Evolutionary conservation across 176 grass and related monocot species (phyloP).

Genomic region (Oryza nivara): DNA sequence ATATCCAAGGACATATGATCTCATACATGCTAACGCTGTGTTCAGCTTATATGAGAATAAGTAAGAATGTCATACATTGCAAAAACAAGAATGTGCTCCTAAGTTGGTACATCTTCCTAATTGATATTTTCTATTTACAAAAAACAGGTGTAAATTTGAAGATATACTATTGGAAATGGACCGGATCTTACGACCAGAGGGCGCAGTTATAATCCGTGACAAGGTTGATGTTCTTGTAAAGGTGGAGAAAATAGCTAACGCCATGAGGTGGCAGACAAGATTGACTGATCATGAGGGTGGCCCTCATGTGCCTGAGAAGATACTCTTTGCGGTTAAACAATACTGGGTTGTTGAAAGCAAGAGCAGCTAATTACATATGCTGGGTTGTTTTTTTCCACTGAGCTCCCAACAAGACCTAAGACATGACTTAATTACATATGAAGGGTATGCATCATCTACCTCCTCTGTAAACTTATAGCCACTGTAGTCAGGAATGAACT

Average conservation of each 20-base stretch:
- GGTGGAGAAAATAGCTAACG: slow-evolving; percentile 65
- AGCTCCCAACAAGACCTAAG: background rate
- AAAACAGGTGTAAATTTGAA: slow-evolving; percentile 76
- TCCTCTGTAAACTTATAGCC: background rate
- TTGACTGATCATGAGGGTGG: slow-evolving; percentile 70
- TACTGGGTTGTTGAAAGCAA: slow-evolving; percentile 60
- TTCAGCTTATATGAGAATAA: slow-evolving; percentile 81
- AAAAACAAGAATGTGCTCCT: background rate
- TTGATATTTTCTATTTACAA: slow-evolving; percentile 15
- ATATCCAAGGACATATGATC: slow-evolving; percentile 93
- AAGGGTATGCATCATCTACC: background rate
- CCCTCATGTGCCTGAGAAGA: slow-evolving; percentile 75
- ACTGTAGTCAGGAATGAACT: background rate
- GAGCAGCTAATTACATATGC: slow-evolving; percentile 33
- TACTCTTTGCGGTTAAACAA: slow-evolving; percentile 75
- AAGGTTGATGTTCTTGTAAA: slow-evolving; percentile 62
- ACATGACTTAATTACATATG: background rate
- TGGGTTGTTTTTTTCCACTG: background rate
- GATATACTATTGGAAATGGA: slow-evolving; percentile 95
- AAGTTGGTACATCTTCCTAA: slow-evolving; percentile 24
- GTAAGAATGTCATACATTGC: slow-evolving; percentile 40
- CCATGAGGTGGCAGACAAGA: slow-evolving; percentile 71
- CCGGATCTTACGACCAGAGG: slow-evolving; percentile 81
- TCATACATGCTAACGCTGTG: slow-evolving; percentile 76
- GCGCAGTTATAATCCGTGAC: slow-evolving; percentile 77